Evolutionary conservation across 2,329 filamentous ascomycete species (phyloP).

Genomic region (Rhynchosporium graminicola): DNA sequence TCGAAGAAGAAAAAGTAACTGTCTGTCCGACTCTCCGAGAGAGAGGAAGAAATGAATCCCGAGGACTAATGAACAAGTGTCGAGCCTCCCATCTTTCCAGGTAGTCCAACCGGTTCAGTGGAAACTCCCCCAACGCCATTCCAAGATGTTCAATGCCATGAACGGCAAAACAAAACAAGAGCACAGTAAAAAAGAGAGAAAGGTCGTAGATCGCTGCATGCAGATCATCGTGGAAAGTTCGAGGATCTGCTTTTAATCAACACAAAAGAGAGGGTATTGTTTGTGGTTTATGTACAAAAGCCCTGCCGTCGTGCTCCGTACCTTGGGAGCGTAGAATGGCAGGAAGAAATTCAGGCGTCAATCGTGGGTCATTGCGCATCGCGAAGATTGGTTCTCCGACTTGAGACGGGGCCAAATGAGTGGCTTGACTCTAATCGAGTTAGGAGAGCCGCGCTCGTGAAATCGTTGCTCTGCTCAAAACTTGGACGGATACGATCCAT

Average conservation of each 20-base stretch:
- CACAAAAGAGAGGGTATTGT: slow-evolving; percentile 41
- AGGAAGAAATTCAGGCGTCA: not conserved
- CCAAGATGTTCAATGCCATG: slow-evolving; percentile 21
- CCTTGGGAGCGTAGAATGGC: slow-evolving; percentile 14
- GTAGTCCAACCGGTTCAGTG: slow-evolving; percentile 7
- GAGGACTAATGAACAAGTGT: not conserved
- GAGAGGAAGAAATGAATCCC: not conserved
- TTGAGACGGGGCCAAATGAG: slow-evolving; percentile 34
- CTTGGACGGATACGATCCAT: slow-evolving; percentile 84
- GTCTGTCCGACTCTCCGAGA: slow-evolving; percentile 4
- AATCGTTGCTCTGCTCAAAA: slow-evolving; percentile 86
- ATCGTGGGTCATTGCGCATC: slow-evolving; percentile 30
- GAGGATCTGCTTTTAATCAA: slow-evolving; percentile 41
- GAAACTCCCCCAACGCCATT: slow-evolving; percentile 37
- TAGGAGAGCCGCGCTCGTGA: slow-evolving; percentile 85
- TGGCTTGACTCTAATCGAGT: slow-evolving; percentile 78
- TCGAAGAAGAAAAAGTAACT: slow-evolving; percentile 4
- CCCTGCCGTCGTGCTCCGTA: slow-evolving; percentile 20
- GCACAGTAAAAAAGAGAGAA: slow-evolving; percentile 31
- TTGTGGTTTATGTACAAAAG: slow-evolving; percentile 33
- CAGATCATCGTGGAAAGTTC: slow-evolving; percentile 48
- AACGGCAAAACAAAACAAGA: slow-evolving; percentile 24
- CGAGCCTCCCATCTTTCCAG: slow-evolving; percentile 3
- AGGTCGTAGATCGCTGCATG: slow-evolving; percentile 51
- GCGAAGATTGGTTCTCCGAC: slow-evolving; percentile 30